These are phyloP conservation scores for Drechslerella coelobrocha DNA, from an alignment of 2,329 filamentous ascomycete species.

Conservation along the genomic window DNA sequence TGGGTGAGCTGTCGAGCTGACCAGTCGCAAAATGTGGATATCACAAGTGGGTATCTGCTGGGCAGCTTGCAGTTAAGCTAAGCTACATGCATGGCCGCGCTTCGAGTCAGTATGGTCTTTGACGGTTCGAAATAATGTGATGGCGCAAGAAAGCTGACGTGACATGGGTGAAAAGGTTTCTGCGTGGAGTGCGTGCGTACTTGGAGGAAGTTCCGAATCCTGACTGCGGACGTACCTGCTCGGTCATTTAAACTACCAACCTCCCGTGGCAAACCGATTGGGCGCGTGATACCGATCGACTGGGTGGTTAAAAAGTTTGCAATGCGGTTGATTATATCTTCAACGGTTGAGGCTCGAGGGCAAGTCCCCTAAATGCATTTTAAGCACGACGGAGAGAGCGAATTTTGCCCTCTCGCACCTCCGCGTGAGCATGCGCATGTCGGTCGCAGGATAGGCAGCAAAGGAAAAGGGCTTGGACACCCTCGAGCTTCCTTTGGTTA, in stretches of 20 bases:
- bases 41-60: background rate
- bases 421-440: too few relatives aligned
- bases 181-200: too few relatives aligned
- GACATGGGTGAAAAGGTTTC: too few relatives aligned
- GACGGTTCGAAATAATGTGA: background rate
- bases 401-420: too few relatives aligned
- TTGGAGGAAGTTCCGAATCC: constrained; percentile 14
- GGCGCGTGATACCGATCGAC: background rate
- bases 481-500: too few relatives aligned
- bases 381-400: too few relatives aligned
- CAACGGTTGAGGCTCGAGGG: too few relatives aligned
- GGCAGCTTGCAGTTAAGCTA: background rate
- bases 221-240: constrained; percentile 26
- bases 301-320: background rate
- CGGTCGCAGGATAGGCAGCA: background rate
- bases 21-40: background rate
- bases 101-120: background rate
- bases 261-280: background rate
- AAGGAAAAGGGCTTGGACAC: background rate
- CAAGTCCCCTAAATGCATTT: too few relatives aligned
- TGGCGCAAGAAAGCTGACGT: too few relatives aligned
- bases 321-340: too few relatives aligned
- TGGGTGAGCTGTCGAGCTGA: background rate
- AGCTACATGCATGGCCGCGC: too few relatives aligned
- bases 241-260: constrained; percentile 32